phyloP scores from a whole-genome alignment of 75 land plant species.

The Picea glauca region DNA sequence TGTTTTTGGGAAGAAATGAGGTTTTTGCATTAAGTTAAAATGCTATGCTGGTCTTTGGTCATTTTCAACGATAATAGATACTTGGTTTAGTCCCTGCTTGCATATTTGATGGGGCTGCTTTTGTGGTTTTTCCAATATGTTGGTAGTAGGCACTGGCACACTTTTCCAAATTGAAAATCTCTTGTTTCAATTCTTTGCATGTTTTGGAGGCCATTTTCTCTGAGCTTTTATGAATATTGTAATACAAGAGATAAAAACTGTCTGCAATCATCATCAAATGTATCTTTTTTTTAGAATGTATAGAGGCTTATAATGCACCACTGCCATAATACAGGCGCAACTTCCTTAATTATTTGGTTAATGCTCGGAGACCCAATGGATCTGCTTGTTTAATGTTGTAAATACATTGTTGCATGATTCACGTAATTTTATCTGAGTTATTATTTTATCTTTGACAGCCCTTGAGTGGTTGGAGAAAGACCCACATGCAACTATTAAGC shows the following conservation, averaged over 20 bases:
- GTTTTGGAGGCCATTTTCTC: neutral
- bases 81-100: too few relatives aligned
- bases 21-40: neutral
- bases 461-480: conserved; percentile 80
- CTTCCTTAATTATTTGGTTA: neutral
- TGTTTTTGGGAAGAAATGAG: neutral
- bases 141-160: too few relatives aligned
- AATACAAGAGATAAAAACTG: neutral
- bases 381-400: neutral
- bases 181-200: conserved; percentile 3
- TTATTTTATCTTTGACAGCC: conserved; percentile 36
- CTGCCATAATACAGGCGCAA: neutral
- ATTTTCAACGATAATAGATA: neutral
- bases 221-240: neutral
- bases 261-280: neutral
- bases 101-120: too few relatives aligned
- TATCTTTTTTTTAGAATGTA: neutral
- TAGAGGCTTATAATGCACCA: neutral
- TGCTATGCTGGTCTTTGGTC: neutral
- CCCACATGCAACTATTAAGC: conserved; percentile 54
- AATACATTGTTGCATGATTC: neutral
- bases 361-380: neutral
- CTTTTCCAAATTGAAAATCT: neutral
- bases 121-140: too few relatives aligned
- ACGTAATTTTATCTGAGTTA: neutral